Evolutionary conservation across 73 alveolate genomes (phyloP).

Genomic region (Paramecium octaurelia): DNA sequence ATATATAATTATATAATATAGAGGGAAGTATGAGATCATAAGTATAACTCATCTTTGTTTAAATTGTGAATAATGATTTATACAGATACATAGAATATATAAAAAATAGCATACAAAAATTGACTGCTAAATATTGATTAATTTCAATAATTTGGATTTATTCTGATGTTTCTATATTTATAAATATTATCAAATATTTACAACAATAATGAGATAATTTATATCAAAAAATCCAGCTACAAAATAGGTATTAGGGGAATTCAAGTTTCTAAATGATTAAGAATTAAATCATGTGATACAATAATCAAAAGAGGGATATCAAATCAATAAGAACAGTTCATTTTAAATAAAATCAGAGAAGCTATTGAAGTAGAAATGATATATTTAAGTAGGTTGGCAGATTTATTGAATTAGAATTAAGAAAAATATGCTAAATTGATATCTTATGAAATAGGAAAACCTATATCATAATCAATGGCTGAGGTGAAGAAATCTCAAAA

Average conservation of each 20-base stretch:
- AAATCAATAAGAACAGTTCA: background rate
- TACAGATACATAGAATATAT: too few relatives aligned
- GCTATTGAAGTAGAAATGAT: background rate
- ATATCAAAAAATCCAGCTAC: conserved; percentile 19
- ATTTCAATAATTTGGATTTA: background rate
- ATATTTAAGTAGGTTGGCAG: background rate
- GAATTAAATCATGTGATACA: background rate
- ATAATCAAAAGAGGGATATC: background rate
- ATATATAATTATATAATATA: too few relatives aligned
- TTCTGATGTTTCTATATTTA: too few relatives aligned
- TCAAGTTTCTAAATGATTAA: background rate
- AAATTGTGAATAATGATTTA: too few relatives aligned
- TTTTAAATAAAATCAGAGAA: background rate
- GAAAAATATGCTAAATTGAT: conserved; percentile 68
- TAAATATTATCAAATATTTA: background rate
- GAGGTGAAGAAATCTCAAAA: conserved; percentile 73
- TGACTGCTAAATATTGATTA: too few relatives aligned
- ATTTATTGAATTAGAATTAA: conserved; percentile 41
- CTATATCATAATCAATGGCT: conserved; percentile 66
- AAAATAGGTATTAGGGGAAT: background rate
- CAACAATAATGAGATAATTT: background rate
- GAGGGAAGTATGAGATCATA: too few relatives aligned
- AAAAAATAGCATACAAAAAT: too few relatives aligned
- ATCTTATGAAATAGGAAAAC: conserved; percentile 85
- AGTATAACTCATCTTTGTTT: too few relatives aligned